Base-by-base conservation (phyloP, 2,329 filamentous ascomycete species). In the Fusarium albidum region DNA sequence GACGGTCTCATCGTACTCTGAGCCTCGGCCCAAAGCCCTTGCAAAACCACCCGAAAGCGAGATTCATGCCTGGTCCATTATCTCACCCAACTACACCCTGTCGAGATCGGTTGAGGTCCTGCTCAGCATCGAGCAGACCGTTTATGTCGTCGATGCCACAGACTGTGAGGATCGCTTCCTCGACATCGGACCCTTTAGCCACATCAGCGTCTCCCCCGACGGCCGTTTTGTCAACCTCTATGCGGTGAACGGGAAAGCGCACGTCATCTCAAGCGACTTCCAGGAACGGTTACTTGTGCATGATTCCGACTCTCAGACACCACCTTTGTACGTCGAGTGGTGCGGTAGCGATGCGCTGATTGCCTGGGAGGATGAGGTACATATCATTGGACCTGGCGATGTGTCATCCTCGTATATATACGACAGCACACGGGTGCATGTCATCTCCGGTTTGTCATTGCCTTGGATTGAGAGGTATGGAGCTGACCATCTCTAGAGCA, bases 351-450 rank as follows among this genome's bases (percentile, higher is more conserved):
- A 98, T 73, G 92, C 93, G 12, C 90, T 96, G 25, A 86, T 99
- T 65, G 93, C 93, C 1, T 99, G 95, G 95, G 95, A 98, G 69
- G 95, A 99, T 69, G 95, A 99, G 72, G 88, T 99, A 5, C 95
- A 97, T 69, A 82, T 99, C 25, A 89, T 99, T 55, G 95, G 94
- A 1, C 92, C 92, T 0, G 89, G 88, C 31, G 91, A 91, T 35
- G 84, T 89, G 9, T 87, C 89, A 6, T 86, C 77, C 34, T 87
- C 85, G 57, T 95, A 92, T 71, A 94, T 92, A 65, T 98, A 98
- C 72, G 92, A 98, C 68, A 90, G 89, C 25, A 91, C 89, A 9
- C 88, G 91, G 58, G 89, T 99, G 11, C 95, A 98, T 72, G 82
- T 98, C 4, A 80, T 97, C 34, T 89, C 92, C 13, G 93, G 96